Conservation (phyloP, 495 filamentous ascomycete species). For the Neurospora tetraspora region DNA sequence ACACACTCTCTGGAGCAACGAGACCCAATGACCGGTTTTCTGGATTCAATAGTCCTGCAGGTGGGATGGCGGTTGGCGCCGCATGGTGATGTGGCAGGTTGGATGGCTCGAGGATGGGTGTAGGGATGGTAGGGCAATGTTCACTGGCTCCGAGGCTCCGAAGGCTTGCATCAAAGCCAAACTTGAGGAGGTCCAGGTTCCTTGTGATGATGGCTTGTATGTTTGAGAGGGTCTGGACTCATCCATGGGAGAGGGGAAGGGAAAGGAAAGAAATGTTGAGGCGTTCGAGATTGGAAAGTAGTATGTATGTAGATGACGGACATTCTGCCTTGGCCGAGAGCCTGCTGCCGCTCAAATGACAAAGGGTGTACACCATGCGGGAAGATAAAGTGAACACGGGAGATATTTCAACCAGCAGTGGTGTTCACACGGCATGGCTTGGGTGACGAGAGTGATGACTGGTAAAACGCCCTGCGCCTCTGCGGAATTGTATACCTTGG, state of each 20-base stretch:
- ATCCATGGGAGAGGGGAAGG: background rate
- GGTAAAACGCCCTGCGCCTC: background rate
- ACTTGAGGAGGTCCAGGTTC: background rate
- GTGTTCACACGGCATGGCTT: background rate
- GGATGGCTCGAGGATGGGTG: background rate
- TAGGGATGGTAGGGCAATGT: background rate
- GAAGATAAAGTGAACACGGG: background rate
- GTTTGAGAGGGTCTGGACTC: background rate
- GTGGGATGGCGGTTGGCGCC: background rate
- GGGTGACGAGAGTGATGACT: background rate
- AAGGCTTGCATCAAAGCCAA: background rate
- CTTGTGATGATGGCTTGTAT: background rate
- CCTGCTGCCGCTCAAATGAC: background rate
- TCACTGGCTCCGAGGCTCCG: background rate
- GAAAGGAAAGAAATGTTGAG: background rate
- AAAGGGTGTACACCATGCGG: background rate
- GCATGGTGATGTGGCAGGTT: background rate
- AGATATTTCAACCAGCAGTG: background rate
- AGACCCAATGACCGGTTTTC: background rate
- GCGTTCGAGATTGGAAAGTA: background rate
- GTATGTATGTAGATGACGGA: background rate
- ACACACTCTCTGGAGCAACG: background rate
- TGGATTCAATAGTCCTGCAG: background rate
- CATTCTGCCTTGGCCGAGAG: background rate
- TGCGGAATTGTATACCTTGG: background rate